Evolutionary conservation across 2,329 filamentous ascomycete species (phyloP).

Genomic region (Verticillium klebahnii): DNA sequence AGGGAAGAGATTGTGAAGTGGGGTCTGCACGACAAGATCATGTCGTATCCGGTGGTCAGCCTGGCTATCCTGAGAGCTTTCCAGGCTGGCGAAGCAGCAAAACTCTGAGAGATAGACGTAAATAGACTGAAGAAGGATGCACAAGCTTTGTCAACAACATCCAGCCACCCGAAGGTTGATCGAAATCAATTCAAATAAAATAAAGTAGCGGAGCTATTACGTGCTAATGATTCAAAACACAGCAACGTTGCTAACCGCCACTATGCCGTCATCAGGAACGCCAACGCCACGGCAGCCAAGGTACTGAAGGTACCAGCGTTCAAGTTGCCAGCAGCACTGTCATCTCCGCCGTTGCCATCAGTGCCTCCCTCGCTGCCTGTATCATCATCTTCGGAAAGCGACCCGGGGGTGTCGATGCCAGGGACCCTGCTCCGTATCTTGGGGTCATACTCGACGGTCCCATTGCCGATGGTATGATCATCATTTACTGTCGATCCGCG

Average conservation of each 20-base stretch:
- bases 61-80: conserved; percentile 46
- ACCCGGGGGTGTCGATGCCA: background rate
- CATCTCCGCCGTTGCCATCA: background rate
- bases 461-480: conserved; percentile 9
- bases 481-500: conserved; percentile 8
- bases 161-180: too few species aligned
- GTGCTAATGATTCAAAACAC: too few species aligned
- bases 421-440: conserved; percentile 1
- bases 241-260: background rate
- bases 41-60: conserved; percentile 51
- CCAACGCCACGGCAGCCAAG: background rate
- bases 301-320: background rate
- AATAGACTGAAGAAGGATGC: background rate
- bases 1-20: conserved; percentile 50
- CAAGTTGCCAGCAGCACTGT: background rate
- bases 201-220: too few species aligned
- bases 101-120: background rate
- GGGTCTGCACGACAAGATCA: conserved; percentile 53
- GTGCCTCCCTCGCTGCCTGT: too few species aligned
- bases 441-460: background rate
- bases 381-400: background rate
- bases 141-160: background rate
- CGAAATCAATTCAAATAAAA: too few species aligned
- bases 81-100: background rate
- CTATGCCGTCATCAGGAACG: background rate